Evolutionary conservation across 208 protist species (phyloP).

Genomic region (Wallacemonas sp.): DNA sequence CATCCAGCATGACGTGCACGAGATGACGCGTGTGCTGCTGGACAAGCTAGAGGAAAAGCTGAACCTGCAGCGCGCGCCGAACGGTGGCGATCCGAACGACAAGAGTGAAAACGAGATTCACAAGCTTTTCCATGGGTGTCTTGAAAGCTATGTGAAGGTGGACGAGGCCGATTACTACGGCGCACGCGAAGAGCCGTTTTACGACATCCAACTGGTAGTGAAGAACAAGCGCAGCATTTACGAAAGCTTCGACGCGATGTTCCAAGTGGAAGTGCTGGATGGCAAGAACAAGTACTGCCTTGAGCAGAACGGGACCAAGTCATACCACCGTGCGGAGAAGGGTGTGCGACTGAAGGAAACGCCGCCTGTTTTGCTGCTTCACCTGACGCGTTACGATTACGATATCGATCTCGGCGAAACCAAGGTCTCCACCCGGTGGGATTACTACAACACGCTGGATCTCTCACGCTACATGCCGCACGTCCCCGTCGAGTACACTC

Average conservation of each 20-base stretch:
- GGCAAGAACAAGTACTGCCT: conserved; percentile 94
- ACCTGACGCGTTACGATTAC: conserved; percentile 92
- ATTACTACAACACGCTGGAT: conserved; percentile 85
- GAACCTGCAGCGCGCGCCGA: conserved; percentile 28
- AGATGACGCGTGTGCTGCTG: conserved; percentile 83
- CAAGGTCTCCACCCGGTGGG: conserved; percentile 89
- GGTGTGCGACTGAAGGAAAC: conserved; percentile 77
- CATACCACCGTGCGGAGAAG: conserved; percentile 87
- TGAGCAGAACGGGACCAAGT: conserved; percentile 76
- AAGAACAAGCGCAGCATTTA: conserved; percentile 87
- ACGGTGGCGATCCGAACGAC: conserved; percentile 9
- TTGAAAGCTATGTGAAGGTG: conserved; percentile 87
- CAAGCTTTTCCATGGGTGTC: conserved; percentile 68
- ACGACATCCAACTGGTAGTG: conserved; percentile 92
- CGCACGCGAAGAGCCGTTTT: conserved; percentile 81
- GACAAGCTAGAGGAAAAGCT: conserved; percentile 88
- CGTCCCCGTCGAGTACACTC: conserved; percentile 50
- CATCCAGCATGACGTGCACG: conserved; percentile 93
- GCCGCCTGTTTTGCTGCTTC: conserved; percentile 88
- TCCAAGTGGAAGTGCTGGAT: conserved; percentile 90
- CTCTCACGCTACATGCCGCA: conserved; percentile 85
- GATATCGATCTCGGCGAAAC: conserved; percentile 79
- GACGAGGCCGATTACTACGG: conserved; percentile 85
- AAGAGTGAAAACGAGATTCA: conserved; percentile 70
- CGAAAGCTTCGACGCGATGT: conserved; percentile 84